Evolutionary conservation across 140 eudicot genomes (phyloP).

Genomic region (Senecio squalidus): DNA sequence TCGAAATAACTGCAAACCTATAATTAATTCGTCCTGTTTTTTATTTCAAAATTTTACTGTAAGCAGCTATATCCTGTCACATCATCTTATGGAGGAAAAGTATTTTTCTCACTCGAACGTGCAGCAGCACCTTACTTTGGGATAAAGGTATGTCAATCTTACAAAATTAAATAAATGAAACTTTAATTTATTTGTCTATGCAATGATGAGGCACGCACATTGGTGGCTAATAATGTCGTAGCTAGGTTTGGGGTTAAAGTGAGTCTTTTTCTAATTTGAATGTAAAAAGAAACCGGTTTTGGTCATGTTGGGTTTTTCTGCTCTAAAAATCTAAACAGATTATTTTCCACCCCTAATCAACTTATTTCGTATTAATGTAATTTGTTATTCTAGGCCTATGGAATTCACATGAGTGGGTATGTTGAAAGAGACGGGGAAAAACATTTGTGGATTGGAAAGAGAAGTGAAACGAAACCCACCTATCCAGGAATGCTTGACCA

Average conservation of each 20-base stretch:
- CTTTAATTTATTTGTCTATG: not conserved
- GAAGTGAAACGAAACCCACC: conserved; percentile 70
- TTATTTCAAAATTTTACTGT: conserved; percentile 3
- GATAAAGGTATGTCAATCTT: conserved; percentile 51
- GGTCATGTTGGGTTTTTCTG: too few relatives aligned
- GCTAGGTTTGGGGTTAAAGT: not conserved
- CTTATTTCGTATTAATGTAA: too few relatives aligned
- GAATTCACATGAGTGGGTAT: conserved; percentile 84
- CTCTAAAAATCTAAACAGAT: too few relatives aligned
- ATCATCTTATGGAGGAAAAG: conserved; percentile 57
- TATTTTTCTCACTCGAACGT: conserved; percentile 70
- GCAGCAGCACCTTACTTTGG: conserved; percentile 97
- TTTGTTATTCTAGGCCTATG: conserved; percentile 62
- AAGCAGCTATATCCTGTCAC: conserved; percentile 70
- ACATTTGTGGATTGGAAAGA: conserved; percentile 70
- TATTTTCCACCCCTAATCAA: too few relatives aligned
- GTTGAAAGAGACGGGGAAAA: conserved; percentile 61
- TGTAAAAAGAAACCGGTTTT: not conserved
- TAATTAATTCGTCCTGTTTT: not conserved
- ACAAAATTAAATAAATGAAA: not conserved
- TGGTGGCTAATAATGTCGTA: not conserved
- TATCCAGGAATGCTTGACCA: conserved; percentile 94
- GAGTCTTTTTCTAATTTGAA: not conserved
- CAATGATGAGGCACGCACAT: not conserved
- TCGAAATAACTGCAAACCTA: not conserved